Conservation (phyloP, 805 yeast species). For the Wickerhamomyces subpelliculosus region DNA sequence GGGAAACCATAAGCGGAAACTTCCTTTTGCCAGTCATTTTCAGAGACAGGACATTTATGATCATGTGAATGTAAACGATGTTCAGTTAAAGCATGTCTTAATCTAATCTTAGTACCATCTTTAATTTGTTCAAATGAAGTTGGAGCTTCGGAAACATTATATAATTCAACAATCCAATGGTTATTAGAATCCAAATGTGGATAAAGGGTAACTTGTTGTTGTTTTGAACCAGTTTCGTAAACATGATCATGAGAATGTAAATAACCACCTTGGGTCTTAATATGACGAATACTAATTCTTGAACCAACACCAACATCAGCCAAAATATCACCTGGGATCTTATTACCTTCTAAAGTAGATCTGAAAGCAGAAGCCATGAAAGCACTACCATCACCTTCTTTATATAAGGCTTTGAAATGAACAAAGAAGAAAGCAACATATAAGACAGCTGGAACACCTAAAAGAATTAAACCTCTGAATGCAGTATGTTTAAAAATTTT, state of each 20-base stretch:
- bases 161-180: constrained; percentile 64
- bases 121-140: constrained; percentile 53
- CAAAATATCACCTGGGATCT: constrained; percentile 48
- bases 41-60: constrained; percentile 70
- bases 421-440: constrained; percentile 54
- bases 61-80: constrained; percentile 80
- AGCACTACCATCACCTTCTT: constrained; percentile 66
- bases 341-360: constrained; percentile 51
- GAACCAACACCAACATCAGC: constrained; percentile 75
- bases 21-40: constrained; percentile 79
- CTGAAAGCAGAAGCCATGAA: constrained; percentile 71
- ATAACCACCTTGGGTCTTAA: constrained; percentile 71
- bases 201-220: constrained; percentile 76
- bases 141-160: constrained; percentile 51
- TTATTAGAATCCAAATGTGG: constrained; percentile 75
- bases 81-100: constrained; percentile 49
- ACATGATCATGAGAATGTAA: constrained; percentile 71
- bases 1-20: constrained; percentile 70
- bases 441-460: constrained; percentile 51
- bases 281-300: constrained; percentile 56
- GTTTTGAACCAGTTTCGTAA: constrained; percentile 75
- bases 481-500: constrained; percentile 40
- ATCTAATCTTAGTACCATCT: constrained; percentile 66
- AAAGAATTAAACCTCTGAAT: constrained; percentile 43
- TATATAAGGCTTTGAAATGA: constrained; percentile 51